phyloP scores from a whole-genome alignment of 2,329 filamentous ascomycete species.

The Fusarium sp. region DNA sequence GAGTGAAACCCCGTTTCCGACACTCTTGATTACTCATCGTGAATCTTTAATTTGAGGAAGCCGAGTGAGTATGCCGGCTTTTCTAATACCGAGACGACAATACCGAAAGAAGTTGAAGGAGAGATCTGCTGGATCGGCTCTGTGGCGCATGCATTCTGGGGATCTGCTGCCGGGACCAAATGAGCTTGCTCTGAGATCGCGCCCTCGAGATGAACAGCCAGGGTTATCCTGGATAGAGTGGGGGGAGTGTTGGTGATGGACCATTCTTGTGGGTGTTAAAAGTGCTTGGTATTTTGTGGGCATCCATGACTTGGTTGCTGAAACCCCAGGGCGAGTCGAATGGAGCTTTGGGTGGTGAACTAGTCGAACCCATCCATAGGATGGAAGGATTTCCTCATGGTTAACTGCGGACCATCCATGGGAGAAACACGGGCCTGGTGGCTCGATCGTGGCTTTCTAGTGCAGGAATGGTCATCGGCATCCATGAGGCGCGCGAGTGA shows the following conservation, averaged over 20 bases:
- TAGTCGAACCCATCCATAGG: not conserved
- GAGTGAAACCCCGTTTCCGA: not conserved
- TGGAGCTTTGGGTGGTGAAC: not conserved
- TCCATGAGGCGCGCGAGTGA: not conserved
- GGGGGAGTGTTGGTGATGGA: constrained; percentile 19
- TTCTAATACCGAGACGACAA: not conserved
- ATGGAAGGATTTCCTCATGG: constrained; percentile 3
- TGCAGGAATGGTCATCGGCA: constrained; percentile 9
- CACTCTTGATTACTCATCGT: not conserved
- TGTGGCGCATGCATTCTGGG: constrained; percentile 10
- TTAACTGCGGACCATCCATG: not conserved
- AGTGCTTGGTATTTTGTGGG: constrained; percentile 1
- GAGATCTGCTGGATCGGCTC: constrained; percentile 6
- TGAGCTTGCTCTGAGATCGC: not conserved
- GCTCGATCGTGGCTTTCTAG: constrained; percentile 32
- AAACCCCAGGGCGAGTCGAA: not conserved
- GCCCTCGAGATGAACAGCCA: not conserved
- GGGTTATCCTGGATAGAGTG: constrained; percentile 10
- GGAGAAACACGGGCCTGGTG: not conserved
- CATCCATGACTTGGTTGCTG: not conserved
- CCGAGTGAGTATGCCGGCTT: not conserved
- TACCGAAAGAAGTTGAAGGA: not conserved
- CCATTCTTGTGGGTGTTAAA: not conserved
- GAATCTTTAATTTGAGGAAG: not conserved
- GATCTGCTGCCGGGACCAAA: constrained; percentile 1